These are phyloP conservation scores for Suhomyces wounanorum DNA, from an alignment of 1,139 yeast species.

Conservation along the genomic window DNA sequence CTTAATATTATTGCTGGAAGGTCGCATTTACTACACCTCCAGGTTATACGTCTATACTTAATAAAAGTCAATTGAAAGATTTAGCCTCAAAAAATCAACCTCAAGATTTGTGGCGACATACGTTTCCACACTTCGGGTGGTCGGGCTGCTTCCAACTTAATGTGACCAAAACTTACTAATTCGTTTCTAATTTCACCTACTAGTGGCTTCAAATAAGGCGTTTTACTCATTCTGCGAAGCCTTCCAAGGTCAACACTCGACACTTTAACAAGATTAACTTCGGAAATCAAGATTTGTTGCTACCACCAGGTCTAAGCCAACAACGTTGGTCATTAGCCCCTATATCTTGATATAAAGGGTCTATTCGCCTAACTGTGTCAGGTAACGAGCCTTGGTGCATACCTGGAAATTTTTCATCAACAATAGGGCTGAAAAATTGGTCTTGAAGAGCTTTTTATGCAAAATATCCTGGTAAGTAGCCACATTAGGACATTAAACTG, in stretches of 20 bases:
- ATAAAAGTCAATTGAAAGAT: not conserved
- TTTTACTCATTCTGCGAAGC: no score
- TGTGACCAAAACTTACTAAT: no score
- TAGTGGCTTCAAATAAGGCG: no score
- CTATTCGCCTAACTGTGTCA: not conserved
- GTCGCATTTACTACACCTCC: not conserved
- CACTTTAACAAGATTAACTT: no score
- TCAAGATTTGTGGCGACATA: no score
- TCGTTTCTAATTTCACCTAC: no score
- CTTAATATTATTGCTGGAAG: not conserved
- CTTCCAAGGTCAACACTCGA: no score
- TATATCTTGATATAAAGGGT: not conserved
- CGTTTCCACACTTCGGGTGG: no score
- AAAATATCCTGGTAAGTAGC: not conserved
- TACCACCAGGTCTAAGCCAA: not conserved
- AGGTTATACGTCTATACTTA: not conserved
- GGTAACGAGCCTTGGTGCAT: not conserved
- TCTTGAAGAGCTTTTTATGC: not conserved
- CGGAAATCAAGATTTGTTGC: no score
- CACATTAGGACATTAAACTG: not conserved
- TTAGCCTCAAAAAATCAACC: no score
- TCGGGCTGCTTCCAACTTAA: no score
- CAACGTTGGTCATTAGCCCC: not conserved
- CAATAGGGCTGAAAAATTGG: not conserved
- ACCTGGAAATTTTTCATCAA: not conserved